Evolutionary conservation across 2,329 filamentous ascomycete genomes (phyloP), one percentile per base, ranked within the genome.

Genomic region (Rasamsonia emersonii): DNA sequence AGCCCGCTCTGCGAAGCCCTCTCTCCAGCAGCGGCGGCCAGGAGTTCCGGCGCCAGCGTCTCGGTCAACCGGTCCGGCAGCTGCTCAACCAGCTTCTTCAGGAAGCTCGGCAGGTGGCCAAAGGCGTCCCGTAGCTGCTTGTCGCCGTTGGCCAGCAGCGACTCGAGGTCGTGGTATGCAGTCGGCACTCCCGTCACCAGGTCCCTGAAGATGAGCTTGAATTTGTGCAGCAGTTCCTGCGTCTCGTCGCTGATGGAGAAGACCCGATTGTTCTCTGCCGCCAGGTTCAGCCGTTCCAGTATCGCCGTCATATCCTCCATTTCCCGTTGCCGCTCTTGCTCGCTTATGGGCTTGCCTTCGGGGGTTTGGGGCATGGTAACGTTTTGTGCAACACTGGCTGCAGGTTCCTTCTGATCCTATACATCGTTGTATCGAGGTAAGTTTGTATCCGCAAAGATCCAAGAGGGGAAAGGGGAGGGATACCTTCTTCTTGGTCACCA

Each of bases 121-220:
- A 76, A 81, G 38, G 77, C 73, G 42, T 73, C 71, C 48, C 79
- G 73, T 11, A 82, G 56, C 42, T 78, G 70, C n/a, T 65, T 60
- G 40, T 78, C 75, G n/a, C 72, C 74, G 34, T 76, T 73, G 7
- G 67, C 75, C 41, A 80, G 64, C 11, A 80, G 65, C 51, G 70
- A 73, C 47, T 79, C 77, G n/a, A 98, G 78, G 54, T 98, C 91
- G 51, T 82, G 73, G 58, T 93, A 94, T 3, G 91, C 91, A 0
- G 89, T 95, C 3, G 91, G 91, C 2, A 86, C 91, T 40, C 91
- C 91, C 53, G 86, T 88, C 49, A 91, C 75, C 10, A 95, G 73
- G 54, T 98, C 91, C 54, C 89, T 91, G 51, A 98, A 82, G 19
- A 95, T 79, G 35, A 86, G 69, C 1, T 86, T 93, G 68, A 98